A percentile compares a stretch with the other conserved stretches of the same genome.
phyloP scores from a whole-genome alignment of 768 basidiomycete species.

The Lactifluus subvellereus region DNA sequence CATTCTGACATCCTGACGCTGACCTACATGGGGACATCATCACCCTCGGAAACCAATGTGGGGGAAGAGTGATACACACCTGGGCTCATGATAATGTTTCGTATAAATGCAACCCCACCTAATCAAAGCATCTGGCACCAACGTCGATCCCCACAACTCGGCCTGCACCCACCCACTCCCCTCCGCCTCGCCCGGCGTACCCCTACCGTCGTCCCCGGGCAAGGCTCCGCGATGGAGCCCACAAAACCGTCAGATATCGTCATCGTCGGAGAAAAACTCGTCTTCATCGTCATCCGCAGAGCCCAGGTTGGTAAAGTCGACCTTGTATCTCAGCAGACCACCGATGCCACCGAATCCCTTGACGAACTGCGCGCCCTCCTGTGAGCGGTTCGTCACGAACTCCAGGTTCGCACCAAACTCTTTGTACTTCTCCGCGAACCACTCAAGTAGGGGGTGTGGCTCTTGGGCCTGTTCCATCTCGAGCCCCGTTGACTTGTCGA shows the following conservation, averaged over 20 bases:
- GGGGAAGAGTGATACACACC: constrained; percentile 4
- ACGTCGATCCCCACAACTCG: neutral
- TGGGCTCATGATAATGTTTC: constrained; percentile 1
- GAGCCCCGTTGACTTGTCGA: constrained; percentile 87
- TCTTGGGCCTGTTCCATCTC: constrained; percentile 93
- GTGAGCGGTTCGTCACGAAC: constrained; percentile 93
- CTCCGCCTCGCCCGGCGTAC: constrained; percentile 63
- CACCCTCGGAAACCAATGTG: neutral
- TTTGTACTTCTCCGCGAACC: constrained; percentile 99
- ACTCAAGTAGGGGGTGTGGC: constrained; percentile 86
- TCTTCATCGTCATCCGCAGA: constrained; percentile 73
- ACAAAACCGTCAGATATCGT: constrained; percentile 80
- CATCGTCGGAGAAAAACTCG: constrained; percentile 74
- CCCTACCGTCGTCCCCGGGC: constrained; percentile 39
- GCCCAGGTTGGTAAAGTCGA: constrained; percentile 83
- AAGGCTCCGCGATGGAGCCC: constrained; percentile 77
- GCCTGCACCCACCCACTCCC: constrained; percentile 24
- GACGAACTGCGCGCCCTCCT: constrained; percentile 97
- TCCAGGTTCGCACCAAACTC: constrained; percentile 95
- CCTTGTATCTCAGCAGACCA: constrained; percentile 93
- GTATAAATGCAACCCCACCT: constrained; percentile 2
- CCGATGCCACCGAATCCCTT: constrained; percentile 99
- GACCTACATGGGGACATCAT: neutral
- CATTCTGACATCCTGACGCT: neutral
- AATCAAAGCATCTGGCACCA: neutral